Percentiles rank a stretch among this genome's conserved stretches.
phyloP scores from a whole-genome alignment of 2,329 filamentous ascomycete genomes.

The Trichoderma afroharzianum region DNA sequence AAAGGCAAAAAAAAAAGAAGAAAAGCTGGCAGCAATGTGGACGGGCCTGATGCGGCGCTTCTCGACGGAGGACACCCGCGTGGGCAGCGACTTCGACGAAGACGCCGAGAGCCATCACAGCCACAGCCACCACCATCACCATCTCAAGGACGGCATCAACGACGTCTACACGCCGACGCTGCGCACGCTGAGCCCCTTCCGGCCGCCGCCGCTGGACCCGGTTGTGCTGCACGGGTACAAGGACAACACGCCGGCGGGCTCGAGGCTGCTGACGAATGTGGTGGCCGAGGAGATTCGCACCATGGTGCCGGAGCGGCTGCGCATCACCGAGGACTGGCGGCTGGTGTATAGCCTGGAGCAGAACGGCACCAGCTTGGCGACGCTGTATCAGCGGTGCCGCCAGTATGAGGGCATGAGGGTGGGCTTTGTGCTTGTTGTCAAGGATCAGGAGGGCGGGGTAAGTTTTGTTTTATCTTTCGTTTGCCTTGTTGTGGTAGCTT shows the following conservation, averaged over 20 bases:
- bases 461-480: conserved; percentile 32
- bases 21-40: conserved; percentile 35
- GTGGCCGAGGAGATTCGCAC: conserved; percentile 91
- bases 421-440: conserved; percentile 85
- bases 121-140: neutral
- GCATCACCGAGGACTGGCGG: conserved; percentile 83
- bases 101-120: conserved; percentile 19
- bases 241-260: conserved; percentile 54
- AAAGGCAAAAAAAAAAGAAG: neutral
- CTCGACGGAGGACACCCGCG: conserved; percentile 44
- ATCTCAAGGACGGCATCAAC: conserved; percentile 46
- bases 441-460: conserved; percentile 71
- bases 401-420: conserved; percentile 65
- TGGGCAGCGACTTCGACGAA: conserved; percentile 29
- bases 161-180: conserved; percentile 50
- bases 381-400: conserved; percentile 77
- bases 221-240: conserved; percentile 66
- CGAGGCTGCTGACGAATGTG: conserved; percentile 64
- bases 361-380: conserved; percentile 82
- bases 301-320: conserved; percentile 79
- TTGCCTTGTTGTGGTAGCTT: neutral
- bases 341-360: conserved; percentile 87
- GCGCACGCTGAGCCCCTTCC: conserved; percentile 72
- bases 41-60: conserved; percentile 67
- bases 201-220: conserved; percentile 83